Evolutionary conservation across 192 early-diverging fungal species (phyloP), one percentile per base, ranked within the genome.

Genomic region (Rhizoclosmatium globosum): DNA sequence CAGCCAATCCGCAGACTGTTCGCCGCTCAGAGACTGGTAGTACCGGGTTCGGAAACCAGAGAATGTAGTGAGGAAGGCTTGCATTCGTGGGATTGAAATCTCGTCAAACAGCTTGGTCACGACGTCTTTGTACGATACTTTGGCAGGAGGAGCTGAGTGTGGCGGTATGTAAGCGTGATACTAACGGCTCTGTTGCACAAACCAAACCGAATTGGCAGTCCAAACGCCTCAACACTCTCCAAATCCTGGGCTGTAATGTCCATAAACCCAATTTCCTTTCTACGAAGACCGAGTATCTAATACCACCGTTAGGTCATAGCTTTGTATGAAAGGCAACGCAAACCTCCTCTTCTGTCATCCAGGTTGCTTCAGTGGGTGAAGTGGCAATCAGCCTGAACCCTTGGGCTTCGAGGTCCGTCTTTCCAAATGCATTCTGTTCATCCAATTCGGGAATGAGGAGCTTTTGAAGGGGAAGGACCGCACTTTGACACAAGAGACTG

Each of bases 41-140:
- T 98, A 98, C 15, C 97, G 92, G 77, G 91, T 99, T 47, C 88
- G 83, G 90, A 99, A 97, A 31, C 78, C 81, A 3, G 95, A 94
- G 75, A 98, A 95, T 6, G 86, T 82, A 48, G 82, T 87, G 74
- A 99, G 80, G 43, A 90, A 91, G 31, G 87, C 71, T 67, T 91
- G 83, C 87, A 97, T 94, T 73, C 87, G 79, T 47, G 88, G 76
- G 13, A 92, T 90, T 4, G 91, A 92, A 67, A 98, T 86, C n/a
- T 83, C 74, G 21, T 58, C 82, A 69, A 93, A 82, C 23, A 93
- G 88, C 7, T 84, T 79, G 2, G 78, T 73, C 1, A 95, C 92
- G 83, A 92, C 84, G 31, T 88, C 77, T 58, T 91, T 79, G 42
- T 91, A 92, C 13, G 74, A 53, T 53, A 92, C 85, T 13, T 69